phyloP scores from a whole-genome alignment of 345 rosid genomes.

The Carallia brachiata region DNA sequence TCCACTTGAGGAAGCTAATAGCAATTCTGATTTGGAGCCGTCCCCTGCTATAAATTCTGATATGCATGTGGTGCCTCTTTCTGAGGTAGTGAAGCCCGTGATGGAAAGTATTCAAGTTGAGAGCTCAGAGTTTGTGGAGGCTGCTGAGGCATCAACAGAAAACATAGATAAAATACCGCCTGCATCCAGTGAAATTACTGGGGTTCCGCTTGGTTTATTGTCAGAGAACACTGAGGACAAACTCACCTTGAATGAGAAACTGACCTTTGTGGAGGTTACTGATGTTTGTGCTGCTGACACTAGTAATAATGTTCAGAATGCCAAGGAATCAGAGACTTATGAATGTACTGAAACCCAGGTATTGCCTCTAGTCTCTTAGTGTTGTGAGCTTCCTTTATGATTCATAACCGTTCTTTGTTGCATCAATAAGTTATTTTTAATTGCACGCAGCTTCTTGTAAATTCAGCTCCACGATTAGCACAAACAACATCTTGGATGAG shows the following conservation, averaged over 20 bases:
- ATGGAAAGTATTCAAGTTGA: conserved; percentile 19
- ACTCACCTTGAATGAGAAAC: conserved; percentile 18
- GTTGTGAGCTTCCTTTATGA: conserved; percentile 4
- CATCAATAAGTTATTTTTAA: conserved; percentile 13
- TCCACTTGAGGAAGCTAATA: conserved; percentile 23
- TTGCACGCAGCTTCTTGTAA: conserved; percentile 45
- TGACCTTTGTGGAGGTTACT: background rate
- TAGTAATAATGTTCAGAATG: conserved; percentile 21
- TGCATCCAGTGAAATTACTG: background rate
- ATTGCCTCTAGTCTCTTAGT: conserved; percentile 11
- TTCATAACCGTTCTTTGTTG: background rate
- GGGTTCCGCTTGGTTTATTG: conserved; percentile 5
- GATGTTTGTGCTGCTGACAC: conserved; percentile 29
- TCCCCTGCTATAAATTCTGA: conserved; percentile 21
- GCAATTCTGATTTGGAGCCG: conserved; percentile 32
- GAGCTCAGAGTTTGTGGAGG: conserved; percentile 29
- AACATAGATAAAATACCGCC: conserved; percentile 9
- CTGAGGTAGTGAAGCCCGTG: conserved; percentile 29
- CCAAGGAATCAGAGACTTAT: conserved; percentile 32
- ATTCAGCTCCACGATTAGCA: conserved; percentile 41
- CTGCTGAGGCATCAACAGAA: conserved; percentile 21
- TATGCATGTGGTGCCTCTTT: conserved; percentile 20
- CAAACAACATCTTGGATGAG: conserved; percentile 64
- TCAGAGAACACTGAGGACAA: conserved; percentile 19
- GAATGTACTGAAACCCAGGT: conserved; percentile 60